phyloP scores from a whole-genome alignment of 768 basidiomycete genomes.

The Boletus edulis region DNA sequence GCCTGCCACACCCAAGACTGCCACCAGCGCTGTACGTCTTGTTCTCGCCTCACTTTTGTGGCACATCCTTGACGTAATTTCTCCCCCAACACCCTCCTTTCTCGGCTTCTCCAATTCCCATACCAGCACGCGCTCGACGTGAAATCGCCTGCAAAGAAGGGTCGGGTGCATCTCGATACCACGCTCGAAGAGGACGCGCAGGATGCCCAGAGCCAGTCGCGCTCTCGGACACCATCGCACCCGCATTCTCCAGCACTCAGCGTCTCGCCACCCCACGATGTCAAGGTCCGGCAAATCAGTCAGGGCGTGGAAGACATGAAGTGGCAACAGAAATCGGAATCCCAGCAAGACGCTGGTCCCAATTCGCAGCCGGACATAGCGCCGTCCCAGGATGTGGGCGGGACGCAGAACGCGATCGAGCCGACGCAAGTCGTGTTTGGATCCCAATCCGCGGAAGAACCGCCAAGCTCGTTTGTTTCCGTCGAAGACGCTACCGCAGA shows the following conservation, averaged over 20 bases:
- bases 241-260: conserved; percentile 32
- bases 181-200: conserved; percentile 57
- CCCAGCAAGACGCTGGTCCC: conserved; percentile 10
- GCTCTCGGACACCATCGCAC: conserved; percentile 30
- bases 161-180: conserved; percentile 57
- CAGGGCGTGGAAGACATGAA: conserved; percentile 76
- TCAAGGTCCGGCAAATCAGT: conserved; percentile 78
- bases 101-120: conserved; percentile 15
- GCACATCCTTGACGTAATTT: conserved; percentile 30
- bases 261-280: conserved; percentile 72
- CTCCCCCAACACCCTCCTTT: conserved; percentile 18
- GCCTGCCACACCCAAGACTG: conserved; percentile 50
- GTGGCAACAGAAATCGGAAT: conserved; percentile 50
- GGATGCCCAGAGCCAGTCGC: conserved; percentile 44
- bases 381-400: conserved; percentile 1
- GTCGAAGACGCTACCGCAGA: conserved; percentile 26
- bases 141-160: conserved; percentile 75
- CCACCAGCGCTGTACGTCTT: conserved; percentile 34
- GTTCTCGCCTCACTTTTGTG: conserved; percentile 9
- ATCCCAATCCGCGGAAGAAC: conserved; percentile 9
- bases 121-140: conserved; percentile 35
- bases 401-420: conserved; percentile 10
- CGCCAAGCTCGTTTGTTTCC: conserved; percentile 17
- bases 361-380: conserved; percentile 7
- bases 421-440: conserved; percentile 10